Base-by-base conservation (phyloP, 345 rosid genomes). In the Triadica sebifera region DNA sequence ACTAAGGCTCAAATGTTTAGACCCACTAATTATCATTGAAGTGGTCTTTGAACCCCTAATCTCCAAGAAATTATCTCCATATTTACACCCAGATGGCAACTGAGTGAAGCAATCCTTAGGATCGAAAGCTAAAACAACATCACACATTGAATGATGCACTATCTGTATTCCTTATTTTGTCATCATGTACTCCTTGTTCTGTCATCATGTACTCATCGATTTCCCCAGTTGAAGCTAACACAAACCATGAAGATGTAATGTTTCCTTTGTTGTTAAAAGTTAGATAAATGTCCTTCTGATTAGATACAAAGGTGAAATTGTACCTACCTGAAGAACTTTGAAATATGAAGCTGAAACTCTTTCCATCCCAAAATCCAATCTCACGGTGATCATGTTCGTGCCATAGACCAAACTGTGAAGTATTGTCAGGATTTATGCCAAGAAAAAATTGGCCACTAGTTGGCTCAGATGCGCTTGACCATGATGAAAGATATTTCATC, bases 301-400 rank as follows among this genome's bases (percentile, higher is more conserved):
- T 9, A 0, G 37, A 56, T 39, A 60, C 69, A 41, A 46, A 68
- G 17, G 51, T 59, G 73, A 75, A 69, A 61, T 75, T 75, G 51
- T 69, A 59, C 22, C 17, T 29, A 56, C 60, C 74, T 0, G 69
- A 65, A 49, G 73, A 72, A 47, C 51, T 75, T 11, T 75, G 51
- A 10, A 2, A 50, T 8, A 66, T 34, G 64, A 78, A 51, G 3
- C 55, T 67, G 67, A 73, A 78, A 1, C 11, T 49, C 8, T 22
- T n/a, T 16, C 73, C 52, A 65, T 73, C 71, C 81, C 77, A 78
- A 34, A 16, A 52, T 25, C 77, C 77, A 59, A 74, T 61, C 3
- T 51, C 51, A 29, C 6, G 38, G 19, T 15, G n/a, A 3, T 11
- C 13, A 61, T 19, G 5, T 13, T 6, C 5, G n/a, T 34, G 19